These are phyloP conservation scores for Glaciozyma martinii DNA, from an alignment of 768 basidiomycete species.

Conservation along the genomic window DNA sequence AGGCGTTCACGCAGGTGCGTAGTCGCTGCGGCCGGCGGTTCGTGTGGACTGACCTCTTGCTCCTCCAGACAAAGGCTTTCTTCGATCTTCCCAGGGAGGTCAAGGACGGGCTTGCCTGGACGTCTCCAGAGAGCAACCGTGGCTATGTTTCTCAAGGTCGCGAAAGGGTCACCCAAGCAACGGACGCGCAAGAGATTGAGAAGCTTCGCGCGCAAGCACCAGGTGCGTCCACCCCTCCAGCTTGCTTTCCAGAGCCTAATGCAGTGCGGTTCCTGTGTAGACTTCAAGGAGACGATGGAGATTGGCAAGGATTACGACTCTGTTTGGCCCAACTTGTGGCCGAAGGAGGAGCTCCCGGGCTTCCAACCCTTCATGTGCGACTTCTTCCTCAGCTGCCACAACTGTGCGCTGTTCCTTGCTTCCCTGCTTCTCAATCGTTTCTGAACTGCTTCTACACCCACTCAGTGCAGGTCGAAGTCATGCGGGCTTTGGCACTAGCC, in stretches of 20 bases:
- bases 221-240: constrained; percentile 50
- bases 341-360: constrained; percentile 53
- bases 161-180: constrained; percentile 47
- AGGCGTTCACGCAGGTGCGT: constrained; percentile 58
- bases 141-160: constrained; percentile 74
- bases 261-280: not conserved
- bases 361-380: constrained; percentile 66
- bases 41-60: not conserved
- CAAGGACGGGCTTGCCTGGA: constrained; percentile 63
- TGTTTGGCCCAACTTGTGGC: constrained; percentile 59
- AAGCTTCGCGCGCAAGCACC: constrained; percentile 63
- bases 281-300: constrained; percentile 62
- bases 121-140: constrained; percentile 50
- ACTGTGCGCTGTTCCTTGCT: too few relatives aligned
- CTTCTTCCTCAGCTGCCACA: constrained; percentile 56
- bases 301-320: constrained; percentile 69
- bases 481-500: constrained; percentile 78
- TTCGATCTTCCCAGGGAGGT: constrained; percentile 55
- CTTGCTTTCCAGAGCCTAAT: too few relatives aligned
- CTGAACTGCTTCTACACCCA: too few relatives aligned
- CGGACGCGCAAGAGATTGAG: constrained; percentile 56
- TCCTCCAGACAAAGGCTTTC: constrained; percentile 60
- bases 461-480: constrained; percentile 43
- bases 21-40: not conserved
- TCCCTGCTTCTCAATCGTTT: too few relatives aligned